Base-by-base conservation (phyloP, 305 asterid genomes). In the Solanum chacoense region DNA sequence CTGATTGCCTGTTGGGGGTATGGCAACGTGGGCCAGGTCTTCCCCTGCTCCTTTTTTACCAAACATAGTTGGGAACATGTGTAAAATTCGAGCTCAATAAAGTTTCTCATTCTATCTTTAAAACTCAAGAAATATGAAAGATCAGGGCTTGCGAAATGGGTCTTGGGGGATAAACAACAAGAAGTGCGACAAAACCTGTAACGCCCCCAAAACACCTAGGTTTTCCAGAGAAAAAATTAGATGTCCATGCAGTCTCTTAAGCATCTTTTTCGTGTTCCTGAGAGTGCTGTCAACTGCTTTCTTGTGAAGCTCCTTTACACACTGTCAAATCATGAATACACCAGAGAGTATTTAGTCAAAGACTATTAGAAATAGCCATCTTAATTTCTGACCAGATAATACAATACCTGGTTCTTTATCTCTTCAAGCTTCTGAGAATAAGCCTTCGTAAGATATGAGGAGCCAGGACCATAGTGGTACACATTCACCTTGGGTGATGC, bases 201-300 rank as follows among this genome's bases (percentile, higher is more conserved):
- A 93, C 50, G 98, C 97, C 79, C 99, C 99, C 97, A 97, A 95
- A 71, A 95, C 91, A 87, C 99, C 99, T 88, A 98, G 96, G 91
- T 93, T 92, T 90, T 95, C 98, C 84, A 95, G 91, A 90, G 98
- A 96, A 92, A 95, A 96, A 80, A 89, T 89, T 87, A 98, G 89
- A 92, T 92, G 95, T 50, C 92, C 91, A 90, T 96, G 99, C 93
- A 94, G 91, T 91, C 75, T 93, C 45, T 90, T 94, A 84, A 98
- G 98, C 90, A 87, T 85, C 92, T 91, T 95, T 90, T 92, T 98
- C 85, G 92, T 88, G 91, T 86, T 94, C 93, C 90, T 91, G 86
- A 91, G 92, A 91, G 75, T 89, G 88, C 89, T 92, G 67, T 98
- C 98, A 88, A 50, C 91, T 79, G 86, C 83, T 55, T 89, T 93